Base-by-base conservation (phyloP, 164 flowering plant species). In the Amborella trichopoda region DNA sequence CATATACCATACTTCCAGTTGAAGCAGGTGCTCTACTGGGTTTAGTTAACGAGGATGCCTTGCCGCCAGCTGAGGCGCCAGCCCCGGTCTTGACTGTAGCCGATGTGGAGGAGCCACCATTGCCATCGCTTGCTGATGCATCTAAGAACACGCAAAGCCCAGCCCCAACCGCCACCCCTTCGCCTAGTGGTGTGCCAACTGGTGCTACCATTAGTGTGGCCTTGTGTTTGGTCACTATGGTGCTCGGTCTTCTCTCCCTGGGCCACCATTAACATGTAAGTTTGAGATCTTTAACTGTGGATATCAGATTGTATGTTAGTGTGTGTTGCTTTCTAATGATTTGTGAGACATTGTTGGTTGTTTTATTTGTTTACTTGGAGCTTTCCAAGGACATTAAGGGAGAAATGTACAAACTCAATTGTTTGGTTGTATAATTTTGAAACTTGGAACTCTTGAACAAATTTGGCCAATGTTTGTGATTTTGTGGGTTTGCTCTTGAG, bases 31-130 rank as follows among this genome's bases (percentile, higher is more conserved):
- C 43, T 0, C 45, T 82, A 20, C 44, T 76, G 2, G 5, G 5
- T 0, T 4, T 61, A 18, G 56, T 44, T n/a, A 18, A 49, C 6
- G 36, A 52, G 0, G 70, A 54, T 0, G 50, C 28, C 11, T 25
- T 52, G 46, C 68, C 87, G 32, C 85, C 90, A 14, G 71, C 68
- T 28, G 46, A 39, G 28, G 62, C 83, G 5, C 85, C 83, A 0
- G 56, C 46, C 0, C 76, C 90, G 3, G 36, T 66, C 1, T 70
- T 90, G 8, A 53, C 62, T 4, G 62, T 51, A 4, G 50, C 47
- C 0, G 77, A 83, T 22, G 51, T 83, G 2, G 63, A 68, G 4
- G 91, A 79, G 34, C 94, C 96, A 39, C 96, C 96, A 8, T 61
- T 87, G 19, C 96, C 96, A 6, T 60, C 78, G 0, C 71, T 76